Evolutionary conservation across 306 rosid species (phyloP).

Genomic region (Glycine soja): DNA sequence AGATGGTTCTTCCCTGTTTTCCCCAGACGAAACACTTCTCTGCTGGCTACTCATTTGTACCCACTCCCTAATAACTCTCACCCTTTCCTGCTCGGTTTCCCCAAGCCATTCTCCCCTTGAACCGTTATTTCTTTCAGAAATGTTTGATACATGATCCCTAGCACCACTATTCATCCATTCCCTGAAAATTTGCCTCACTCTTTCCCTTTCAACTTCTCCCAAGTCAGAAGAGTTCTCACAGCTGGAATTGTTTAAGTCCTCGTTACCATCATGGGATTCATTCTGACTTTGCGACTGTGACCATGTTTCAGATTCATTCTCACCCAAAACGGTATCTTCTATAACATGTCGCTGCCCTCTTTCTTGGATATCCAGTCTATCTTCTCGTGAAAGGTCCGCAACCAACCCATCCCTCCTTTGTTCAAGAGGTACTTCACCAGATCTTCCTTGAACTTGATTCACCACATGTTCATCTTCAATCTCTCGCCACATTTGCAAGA

Average conservation of each 20-base stretch:
- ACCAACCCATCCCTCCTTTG: slow-evolving; percentile 53
- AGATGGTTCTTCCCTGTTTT: slow-evolving; percentile 68
- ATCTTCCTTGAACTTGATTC: slow-evolving; percentile 62
- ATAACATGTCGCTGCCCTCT: slow-evolving; percentile 49
- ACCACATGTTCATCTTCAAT: slow-evolving; percentile 81
- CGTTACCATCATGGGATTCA: slow-evolving; percentile 66
- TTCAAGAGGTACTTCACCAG: slow-evolving; percentile 58
- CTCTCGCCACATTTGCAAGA: slow-evolving; percentile 85
- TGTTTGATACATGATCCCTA: slow-evolving; percentile 62
- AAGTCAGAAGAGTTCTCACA: slow-evolving; percentile 73
- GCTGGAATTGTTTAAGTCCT: slow-evolving; percentile 61
- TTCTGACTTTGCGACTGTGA: slow-evolving; percentile 67
- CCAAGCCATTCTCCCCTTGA: slow-evolving; percentile 87
- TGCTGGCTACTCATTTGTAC: slow-evolving; percentile 83
- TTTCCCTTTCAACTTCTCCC: slow-evolving; percentile 88
- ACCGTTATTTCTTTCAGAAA: slow-evolving; percentile 56
- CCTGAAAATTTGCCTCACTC: slow-evolving; percentile 89
- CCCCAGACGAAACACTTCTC: slow-evolving; percentile 61
- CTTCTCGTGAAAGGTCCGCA: slow-evolving; percentile 50
- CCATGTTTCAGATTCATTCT: slow-evolving; percentile 70
- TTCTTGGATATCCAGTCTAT: slow-evolving; percentile 51
- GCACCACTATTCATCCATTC: slow-evolving; percentile 88
- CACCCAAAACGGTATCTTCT: slow-evolving; percentile 62
- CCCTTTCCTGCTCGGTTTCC: slow-evolving; percentile 96
- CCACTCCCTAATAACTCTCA: slow-evolving; percentile 88